Conservation (phyloP, 2,329 filamentous ascomycete genomes). For the Neophaeococcomyces mojaviensis region DNA sequence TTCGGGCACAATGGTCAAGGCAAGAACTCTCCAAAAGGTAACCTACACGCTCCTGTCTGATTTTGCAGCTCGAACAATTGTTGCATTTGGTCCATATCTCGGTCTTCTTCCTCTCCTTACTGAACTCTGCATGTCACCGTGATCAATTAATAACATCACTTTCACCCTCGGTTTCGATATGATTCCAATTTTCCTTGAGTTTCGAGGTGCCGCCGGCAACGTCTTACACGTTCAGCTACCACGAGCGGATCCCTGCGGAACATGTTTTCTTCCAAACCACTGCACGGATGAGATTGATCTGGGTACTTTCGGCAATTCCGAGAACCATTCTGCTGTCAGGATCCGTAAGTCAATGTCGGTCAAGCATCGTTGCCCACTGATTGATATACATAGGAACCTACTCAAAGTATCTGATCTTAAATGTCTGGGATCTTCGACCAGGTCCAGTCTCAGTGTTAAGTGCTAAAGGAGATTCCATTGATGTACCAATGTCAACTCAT, state of each 20-base stretch:
- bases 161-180: neutral
- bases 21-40: too few species aligned
- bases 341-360: constrained; percentile 9
- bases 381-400: constrained; percentile 7
- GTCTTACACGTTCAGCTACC: neutral
- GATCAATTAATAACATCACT: too few species aligned
- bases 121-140: too few species aligned
- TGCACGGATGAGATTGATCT: constrained; percentile 4
- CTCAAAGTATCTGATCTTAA: constrained; percentile 10
- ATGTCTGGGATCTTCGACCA: constrained; percentile 4
- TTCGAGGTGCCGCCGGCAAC: neutral
- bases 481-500: constrained; percentile 10
- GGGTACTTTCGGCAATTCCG: neutral
- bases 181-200: constrained; percentile 1
- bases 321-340: constrained; percentile 10
- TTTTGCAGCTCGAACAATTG: too few species aligned
- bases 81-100: too few species aligned
- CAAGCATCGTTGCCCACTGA: neutral
- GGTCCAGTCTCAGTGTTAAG: constrained; percentile 3
- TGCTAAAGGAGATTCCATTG: neutral
- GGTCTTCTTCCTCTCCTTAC: too few species aligned
- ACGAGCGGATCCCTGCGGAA: neutral
- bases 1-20: too few species aligned
- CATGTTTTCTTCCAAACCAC: neutral
- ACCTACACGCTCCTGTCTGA: too few species aligned